Base-by-base conservation (phyloP, 1,284 basidiomycete genomes). In the Volvariella surrecta region DNA sequence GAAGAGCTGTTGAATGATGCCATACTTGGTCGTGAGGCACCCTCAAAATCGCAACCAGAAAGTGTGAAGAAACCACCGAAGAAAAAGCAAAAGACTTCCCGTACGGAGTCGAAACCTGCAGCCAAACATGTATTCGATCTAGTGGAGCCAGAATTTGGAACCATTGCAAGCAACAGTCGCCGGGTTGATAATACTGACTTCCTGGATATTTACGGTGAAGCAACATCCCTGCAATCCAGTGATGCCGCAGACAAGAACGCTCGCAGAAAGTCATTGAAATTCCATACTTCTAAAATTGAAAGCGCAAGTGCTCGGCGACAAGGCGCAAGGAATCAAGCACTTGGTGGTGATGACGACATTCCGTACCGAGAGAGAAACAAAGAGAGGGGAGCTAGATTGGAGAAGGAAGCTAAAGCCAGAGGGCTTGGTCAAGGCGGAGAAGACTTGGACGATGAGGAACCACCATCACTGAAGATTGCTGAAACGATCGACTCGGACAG, bases 271-370 rank as follows among this genome's bases (percentile, higher is more conserved):
- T 75, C 86, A 7, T 72, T 97, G 17, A 82, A 85, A 22, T 97
- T 97, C 79, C 81, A 95, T 56, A 85, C 85, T 0, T 78, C 88
- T 38, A 81, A 80, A 55, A 86, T 89, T 48, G 89, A 90, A 60
- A 82, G 79, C 52, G 68, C 82, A 10, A 73, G 76, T 46, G 79
- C 82, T 9, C 70, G 84, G 40, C 70, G 87, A 40, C 79, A 81
- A 44, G 81, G 80, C 32, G 88, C 88, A 9, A 72, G 76, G 58
- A 66, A 64, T 58, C 70, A 74, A 53, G 67, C 79, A 13, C 54
- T 74, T 30, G 82, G 85, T 38, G 89, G 89, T 18, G 93, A 97
- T 59, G 92, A 95, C 55, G 94, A 97, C 58, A 70, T 92, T 44
- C 89, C 89, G 17, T 88, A 90, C 55, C 72, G 73, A 32, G 82